phyloP scores from a whole-genome alignment of 1,284 basidiomycete species.

The Sporisorium iseilematis-ciliati region DNA sequence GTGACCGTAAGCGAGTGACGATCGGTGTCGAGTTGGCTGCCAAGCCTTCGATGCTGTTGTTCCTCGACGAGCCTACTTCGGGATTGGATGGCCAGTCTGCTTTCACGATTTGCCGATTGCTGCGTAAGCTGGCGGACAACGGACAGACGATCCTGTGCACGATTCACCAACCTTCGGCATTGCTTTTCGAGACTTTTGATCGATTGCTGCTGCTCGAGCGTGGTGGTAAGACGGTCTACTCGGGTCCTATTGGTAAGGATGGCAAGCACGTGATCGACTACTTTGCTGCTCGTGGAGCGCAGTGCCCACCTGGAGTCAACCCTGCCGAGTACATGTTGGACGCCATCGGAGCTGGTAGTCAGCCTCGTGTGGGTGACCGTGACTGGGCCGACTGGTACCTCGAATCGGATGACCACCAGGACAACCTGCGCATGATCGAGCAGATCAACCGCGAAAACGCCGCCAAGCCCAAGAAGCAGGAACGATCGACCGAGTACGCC shows the following conservation, averaged over 20 bases:
- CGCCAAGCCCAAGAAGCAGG: slow-evolving; percentile 66
- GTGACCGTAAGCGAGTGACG: slow-evolving; percentile 79
- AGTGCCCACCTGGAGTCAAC: slow-evolving; percentile 74
- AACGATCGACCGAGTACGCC: slow-evolving; percentile 71
- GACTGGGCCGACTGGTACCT: slow-evolving; percentile 70
- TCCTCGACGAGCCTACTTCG: slow-evolving; percentile 74
- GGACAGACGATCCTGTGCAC: slow-evolving; percentile 77
- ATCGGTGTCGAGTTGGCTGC: slow-evolving; percentile 82
- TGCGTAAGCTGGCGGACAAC: slow-evolving; percentile 82
- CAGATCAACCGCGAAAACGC: slow-evolving; percentile 72
- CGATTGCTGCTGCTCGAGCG: slow-evolving; percentile 71
- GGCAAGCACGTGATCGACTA: slow-evolving; percentile 73
- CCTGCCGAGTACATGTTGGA: slow-evolving; percentile 73
- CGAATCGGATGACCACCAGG: slow-evolving; percentile 68
- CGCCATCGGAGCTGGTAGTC: slow-evolving; percentile 69
- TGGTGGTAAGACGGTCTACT: slow-evolving; percentile 73
- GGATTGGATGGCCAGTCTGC: slow-evolving; percentile 90
- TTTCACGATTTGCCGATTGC: slow-evolving; percentile 84
- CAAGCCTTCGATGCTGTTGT: slow-evolving; percentile 79
- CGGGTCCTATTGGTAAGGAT: slow-evolving; percentile 74
- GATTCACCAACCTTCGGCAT: slow-evolving; percentile 79
- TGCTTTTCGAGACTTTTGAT: slow-evolving; percentile 78
- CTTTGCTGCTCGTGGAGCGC: slow-evolving; percentile 73
- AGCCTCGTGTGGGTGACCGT: slow-evolving; percentile 64
- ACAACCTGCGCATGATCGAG: slow-evolving; percentile 70